phyloP scores from a whole-genome alignment of 768 basidiomycete genomes.

The Floccularia luteovirens region DNA sequence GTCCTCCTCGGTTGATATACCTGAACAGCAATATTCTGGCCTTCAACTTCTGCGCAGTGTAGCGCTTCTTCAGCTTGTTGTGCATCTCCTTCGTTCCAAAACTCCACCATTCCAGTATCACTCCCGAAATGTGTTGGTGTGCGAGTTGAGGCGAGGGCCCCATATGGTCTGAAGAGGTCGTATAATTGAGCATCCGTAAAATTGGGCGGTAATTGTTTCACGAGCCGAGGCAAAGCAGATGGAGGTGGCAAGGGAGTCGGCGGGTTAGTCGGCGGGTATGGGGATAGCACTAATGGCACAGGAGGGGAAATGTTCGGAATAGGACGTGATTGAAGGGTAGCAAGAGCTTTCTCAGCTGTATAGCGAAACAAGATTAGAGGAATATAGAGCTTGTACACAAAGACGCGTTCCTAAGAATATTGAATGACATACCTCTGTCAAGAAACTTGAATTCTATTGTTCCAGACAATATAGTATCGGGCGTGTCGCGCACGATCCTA shows the following conservation, averaged over 20 bases:
- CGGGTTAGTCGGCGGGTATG: conserved; percentile 75
- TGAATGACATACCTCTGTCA: conserved; percentile 56
- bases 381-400: not conserved
- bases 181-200: conserved; percentile 71
- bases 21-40: conserved; percentile 80
- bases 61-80: conserved; percentile 70
- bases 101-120: conserved; percentile 76
- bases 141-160: conserved; percentile 74
- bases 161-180: conserved; percentile 79
- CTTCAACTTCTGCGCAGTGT: conserved; percentile 79
- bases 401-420: too few relatives aligned
- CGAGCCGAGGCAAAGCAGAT: conserved; percentile 67
- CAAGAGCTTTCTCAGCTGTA: conserved; percentile 83
- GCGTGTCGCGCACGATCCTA: conserved; percentile 57
- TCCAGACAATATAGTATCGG: conserved; percentile 47
- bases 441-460: conserved; percentile 81
- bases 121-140: conserved; percentile 69
- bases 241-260: conserved; percentile 72
- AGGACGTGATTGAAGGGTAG: conserved; percentile 72
- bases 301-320: conserved; percentile 55
- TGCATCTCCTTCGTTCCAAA: conserved; percentile 85
- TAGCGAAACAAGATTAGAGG: conserved; percentile 1
- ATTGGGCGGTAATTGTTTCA: conserved; percentile 73
- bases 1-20: conserved; percentile 64
- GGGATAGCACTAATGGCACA: conserved; percentile 64